Conservation (phyloP, 108 stramenopile genomes). For the Fragilariopsis cylindrus region DNA sequence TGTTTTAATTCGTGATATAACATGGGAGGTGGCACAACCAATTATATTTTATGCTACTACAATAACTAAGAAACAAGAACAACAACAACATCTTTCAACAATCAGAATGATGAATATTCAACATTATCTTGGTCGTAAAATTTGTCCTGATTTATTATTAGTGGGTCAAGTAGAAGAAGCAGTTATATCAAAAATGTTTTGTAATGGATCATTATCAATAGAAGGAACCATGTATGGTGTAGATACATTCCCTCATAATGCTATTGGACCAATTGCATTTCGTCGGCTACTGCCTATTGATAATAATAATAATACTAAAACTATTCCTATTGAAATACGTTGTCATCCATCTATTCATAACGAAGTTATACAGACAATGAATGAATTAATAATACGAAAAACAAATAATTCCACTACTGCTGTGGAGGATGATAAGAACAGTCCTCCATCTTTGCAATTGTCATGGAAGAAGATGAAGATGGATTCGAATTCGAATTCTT, state of each 20-base stretch:
- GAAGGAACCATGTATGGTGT: constrained; percentile 33
- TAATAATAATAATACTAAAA: not conserved
- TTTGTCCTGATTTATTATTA: constrained; percentile 5
- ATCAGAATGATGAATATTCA: too few species aligned
- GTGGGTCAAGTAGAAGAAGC: not conserved
- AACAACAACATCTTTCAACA: not conserved
- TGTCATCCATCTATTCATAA: constrained; percentile 30
- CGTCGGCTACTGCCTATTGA: constrained; percentile 6
- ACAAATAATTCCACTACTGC: too few species aligned
- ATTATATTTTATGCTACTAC: not conserved
- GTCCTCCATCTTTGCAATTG: too few species aligned
- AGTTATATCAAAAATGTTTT: not conserved
- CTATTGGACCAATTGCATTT: constrained; percentile 47
- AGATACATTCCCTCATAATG: constrained; percentile 39
- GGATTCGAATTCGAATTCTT: not conserved
- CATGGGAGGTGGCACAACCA: not conserved
- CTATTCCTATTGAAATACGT: constrained; percentile 5
- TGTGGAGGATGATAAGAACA: too few species aligned
- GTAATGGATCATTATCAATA: constrained; percentile 4
- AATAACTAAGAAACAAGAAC: not conserved
- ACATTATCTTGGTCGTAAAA: too few species aligned
- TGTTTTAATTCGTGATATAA: constrained; percentile 56
- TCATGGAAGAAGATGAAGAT: too few species aligned
- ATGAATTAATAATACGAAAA: not conserved
- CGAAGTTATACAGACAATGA: not conserved